Base-by-base conservation (phyloP, 306 rosid species). In the Fragaria ananassa region DNA sequence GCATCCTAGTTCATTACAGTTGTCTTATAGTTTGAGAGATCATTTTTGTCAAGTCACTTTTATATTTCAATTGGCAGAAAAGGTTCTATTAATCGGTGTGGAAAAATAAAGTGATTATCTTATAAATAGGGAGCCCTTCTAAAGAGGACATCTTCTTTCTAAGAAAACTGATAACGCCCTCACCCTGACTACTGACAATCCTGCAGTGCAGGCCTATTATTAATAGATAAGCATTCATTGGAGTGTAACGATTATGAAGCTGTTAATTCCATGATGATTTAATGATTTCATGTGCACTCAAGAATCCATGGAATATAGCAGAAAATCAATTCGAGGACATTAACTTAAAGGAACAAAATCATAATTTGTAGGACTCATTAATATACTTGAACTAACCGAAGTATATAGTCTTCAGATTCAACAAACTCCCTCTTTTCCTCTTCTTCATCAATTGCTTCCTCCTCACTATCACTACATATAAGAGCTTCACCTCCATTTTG, bases 401-500 rank as follows among this genome's bases (percentile, higher is more conserved):
- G 93, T 83, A 96, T 84, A 80, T 74, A 96, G 89, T 96, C 98
- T 88, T 96, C 99, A 63, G 96, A 86, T 72, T 96, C 98, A 65
- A 89, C 79, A 85, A 89, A 96, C 47, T 85, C 86, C 84, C 89
- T 91, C 80, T 92, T 93, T 45, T 95, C 99, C 83, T 93, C 97
- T 81, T 92, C 98, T 35, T 92, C 99, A 23, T 96, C 99, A 25
- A 85, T 76, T 72, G 78, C 79, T 87, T 96, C 99, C 80, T 96
- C 99, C 88, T 96, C 99, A 45, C 99, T 96, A 77, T 96, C 99
- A 81, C 99, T 96, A 83, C 99, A 96, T 76, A 96, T 92, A 72
- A 96, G 90, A 74, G 99, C 96, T 86, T 96, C 99, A 23, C 98
- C 99, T 68, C 99, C 98, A 83, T 65, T 96, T 89, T 89, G 98